Base-by-base conservation (phyloP, 306 rosid genomes). In the Begonia loranthoides region DNA sequence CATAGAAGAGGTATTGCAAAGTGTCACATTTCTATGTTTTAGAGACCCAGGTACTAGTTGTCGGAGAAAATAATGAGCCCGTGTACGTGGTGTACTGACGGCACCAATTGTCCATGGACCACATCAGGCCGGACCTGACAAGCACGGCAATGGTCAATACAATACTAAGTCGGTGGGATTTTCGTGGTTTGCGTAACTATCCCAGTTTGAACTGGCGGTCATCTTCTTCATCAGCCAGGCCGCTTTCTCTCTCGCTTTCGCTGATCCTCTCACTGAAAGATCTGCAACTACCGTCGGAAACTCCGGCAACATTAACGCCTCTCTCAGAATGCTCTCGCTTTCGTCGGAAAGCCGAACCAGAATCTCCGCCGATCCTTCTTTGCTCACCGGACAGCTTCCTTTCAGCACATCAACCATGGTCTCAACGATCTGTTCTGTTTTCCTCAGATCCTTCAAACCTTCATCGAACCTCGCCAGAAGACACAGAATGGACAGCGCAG, bases 301-400 rank as follows among this genome's bases (percentile, higher is more conserved):
- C 24, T 73, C 79, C 0, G 84, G 77, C 50, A 73, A 40, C 69
- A 62, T 34, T 54, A 75, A 21, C 56, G 93, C 81, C 45, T 82
- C 93, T 39, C 56, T 69, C 10, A 77, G 54, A 14, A 74, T 75
- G 0, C 50, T 74, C 41, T 84, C 84, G 39, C 81, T 79, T 10
- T 84, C 95, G 12, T 89, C 84, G 13, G 84, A 84, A 28, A 89
- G 79, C 14, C 81, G 67, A 19, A 73, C 41, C 44, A 84, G 93
- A 17, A 89, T 76, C 51, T 89, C 95, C 11, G 74, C 62, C 6
- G 84, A 90, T 3, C 95, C 95, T 41, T 89, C 97, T 48, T 84
- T 84, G 22, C 95, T 75, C 75, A 75, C 24, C 84, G 77, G 65
- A 49, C 87, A 77, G 78, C 87, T 77, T 38, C 83, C 63, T 64